Evolutionary conservation across 78 protist species (phyloP), one percentile per base, ranked within the genome.

Genomic region (Dictyostelium brefeldianum): DNA sequence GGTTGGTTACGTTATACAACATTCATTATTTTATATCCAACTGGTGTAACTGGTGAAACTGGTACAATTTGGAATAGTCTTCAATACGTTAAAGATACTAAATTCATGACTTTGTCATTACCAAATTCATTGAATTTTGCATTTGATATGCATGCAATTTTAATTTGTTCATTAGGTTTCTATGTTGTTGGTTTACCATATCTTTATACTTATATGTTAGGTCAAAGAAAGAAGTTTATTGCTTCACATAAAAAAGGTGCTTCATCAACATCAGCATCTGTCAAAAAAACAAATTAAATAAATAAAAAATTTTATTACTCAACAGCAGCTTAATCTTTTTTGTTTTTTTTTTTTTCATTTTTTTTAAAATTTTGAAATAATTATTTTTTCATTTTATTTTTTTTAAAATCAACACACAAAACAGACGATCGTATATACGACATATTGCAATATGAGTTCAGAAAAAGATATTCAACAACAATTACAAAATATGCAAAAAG

Each of bases 171-270:
- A 6, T 43, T 79, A 17, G 22, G 70, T 41, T 79, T 89, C 89
- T 96, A 96, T 53, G 78, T 89, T 14, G 78, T 91, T 18, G 96
- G 96, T 81, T 50, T 96, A 47, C 97, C 97, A 62, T 81, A 69
- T 80, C 53, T 96, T 54, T 96, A 96, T 81, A 71, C 73, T 29
- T 74, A 96, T 81, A 96, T 96, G 97, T 56, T 91, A 10, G 59
- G 67, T 29, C 97, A 96, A 89, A 78, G 97, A 53, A 87, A 87
- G 79, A 79, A 62, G 31, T 90, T 89, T 43, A 89, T 95, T 47
- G 65, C 78, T 18, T n/a, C 78, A 5, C 73, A 73, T 74, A 47
- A 59, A 31, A 59, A 80, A 50, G 78, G 22, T 29, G 12, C 65
- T 41, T 41, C 80, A 36, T 18, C 6, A 18, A 1, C 65, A 73